These are phyloP conservation scores for Bassia scoparia DNA, from an alignment of 148 eudicot genomes.

Conservation along the genomic window DNA sequence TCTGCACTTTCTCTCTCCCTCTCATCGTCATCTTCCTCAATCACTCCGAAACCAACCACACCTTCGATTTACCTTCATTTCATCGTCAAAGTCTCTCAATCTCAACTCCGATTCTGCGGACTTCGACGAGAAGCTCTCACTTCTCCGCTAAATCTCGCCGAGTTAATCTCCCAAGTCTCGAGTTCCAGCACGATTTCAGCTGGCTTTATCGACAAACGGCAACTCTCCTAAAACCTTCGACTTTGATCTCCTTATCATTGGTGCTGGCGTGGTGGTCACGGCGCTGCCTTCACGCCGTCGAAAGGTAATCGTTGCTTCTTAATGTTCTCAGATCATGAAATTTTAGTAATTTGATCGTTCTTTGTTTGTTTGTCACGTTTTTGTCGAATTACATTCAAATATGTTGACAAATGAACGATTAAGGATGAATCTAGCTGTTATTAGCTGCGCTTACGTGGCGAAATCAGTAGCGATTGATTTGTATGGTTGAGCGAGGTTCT, in stretches of 20 bases:
- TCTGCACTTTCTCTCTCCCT: slow-evolving; percentile 59
- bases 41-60: slow-evolving; percentile 35
- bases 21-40: slow-evolving; percentile 41
- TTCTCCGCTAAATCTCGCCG: slow-evolving; percentile 33
- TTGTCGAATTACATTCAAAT: background rate
- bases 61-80: slow-evolving; percentile 15
- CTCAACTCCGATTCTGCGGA: slow-evolving; percentile 68
- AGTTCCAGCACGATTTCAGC: slow-evolving; percentile 30
- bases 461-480: background rate
- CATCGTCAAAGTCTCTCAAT: slow-evolving; percentile 21
- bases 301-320: slow-evolving; percentile 40
- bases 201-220: slow-evolving; percentile 48
- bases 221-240: slow-evolving; percentile 51
- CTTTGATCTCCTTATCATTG: slow-evolving; percentile 83
- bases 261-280: slow-evolving; percentile 99
- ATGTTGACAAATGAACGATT: background rate
- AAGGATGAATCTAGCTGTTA: background rate
- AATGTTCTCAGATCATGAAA: background rate
- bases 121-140: slow-evolving; percentile 49
- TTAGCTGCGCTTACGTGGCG: background rate
- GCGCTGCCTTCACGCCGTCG: slow-evolving; percentile 99
- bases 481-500: too few species aligned
- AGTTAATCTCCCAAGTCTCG: slow-evolving; percentile 14
- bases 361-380: background rate
- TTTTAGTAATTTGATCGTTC: background rate